Evolutionary conservation across 75 land plant genomes (phyloP).

Genomic region (Selaginella moellendorffii): DNA sequence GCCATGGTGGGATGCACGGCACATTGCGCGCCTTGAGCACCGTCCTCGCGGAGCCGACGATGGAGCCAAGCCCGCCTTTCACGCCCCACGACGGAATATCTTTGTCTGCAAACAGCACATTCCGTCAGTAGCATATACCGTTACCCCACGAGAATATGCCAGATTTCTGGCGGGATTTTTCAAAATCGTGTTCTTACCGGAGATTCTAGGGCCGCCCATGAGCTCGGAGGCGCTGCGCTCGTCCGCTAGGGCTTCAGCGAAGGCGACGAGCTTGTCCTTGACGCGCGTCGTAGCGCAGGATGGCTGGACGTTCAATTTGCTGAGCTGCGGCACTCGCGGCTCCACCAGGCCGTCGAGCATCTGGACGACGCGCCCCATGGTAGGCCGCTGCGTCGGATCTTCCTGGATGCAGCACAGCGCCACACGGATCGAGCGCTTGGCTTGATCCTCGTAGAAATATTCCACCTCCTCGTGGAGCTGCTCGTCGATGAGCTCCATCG

Average conservation of each 20-base stretch:
- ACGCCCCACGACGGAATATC: neutral
- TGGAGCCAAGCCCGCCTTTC: neutral
- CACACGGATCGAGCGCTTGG: neutral
- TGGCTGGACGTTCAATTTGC: neutral
- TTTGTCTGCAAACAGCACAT: neutral
- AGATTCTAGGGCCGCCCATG: neutral
- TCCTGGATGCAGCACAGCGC: slow-evolving; percentile 8
- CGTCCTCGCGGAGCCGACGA: neutral
- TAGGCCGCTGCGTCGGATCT: neutral
- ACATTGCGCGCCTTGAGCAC: slow-evolving; percentile 8
- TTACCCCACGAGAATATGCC: neutral
- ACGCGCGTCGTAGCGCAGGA: neutral
- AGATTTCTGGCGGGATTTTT: too few species aligned
- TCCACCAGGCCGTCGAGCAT: slow-evolving; percentile 2
- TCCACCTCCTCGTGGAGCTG: slow-evolving; percentile 5
- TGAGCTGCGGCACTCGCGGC: neutral
- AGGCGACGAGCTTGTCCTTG: neutral
- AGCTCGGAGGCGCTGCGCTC: neutral
- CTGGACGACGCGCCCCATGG: neutral
- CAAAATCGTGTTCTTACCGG: neutral
- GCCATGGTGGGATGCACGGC: slow-evolving; percentile 19
- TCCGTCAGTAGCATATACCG: neutral
- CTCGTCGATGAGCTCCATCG: neutral
- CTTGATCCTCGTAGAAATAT: slow-evolving; percentile 10
- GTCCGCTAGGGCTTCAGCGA: neutral